Evolutionary conservation across 805 yeast genomes (phyloP), one percentile per base, ranked within the genome.

Genomic region (Ogataea neopini): DNA sequence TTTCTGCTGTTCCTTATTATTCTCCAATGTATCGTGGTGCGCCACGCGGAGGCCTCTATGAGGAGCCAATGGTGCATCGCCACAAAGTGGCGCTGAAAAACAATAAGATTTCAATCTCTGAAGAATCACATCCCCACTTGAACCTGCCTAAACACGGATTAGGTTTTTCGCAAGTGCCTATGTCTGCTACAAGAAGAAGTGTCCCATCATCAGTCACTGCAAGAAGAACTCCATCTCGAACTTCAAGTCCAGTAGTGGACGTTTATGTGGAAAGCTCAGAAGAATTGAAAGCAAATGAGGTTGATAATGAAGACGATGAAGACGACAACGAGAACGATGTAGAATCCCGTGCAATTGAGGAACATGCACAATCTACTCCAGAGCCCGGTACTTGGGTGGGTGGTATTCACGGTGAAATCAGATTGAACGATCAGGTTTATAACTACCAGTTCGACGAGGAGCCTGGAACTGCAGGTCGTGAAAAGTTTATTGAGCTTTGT

Each of bases 321-420:
- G 40, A 35, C 15, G 45, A 50, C 13, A 47, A 42, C 15, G 54
- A 51, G 13, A 54, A 53, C 34, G 54, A 51, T 29, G 57, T 55
- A 25, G 60, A 56, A 43, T 38, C 53, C 8, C 40, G 47, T 7
- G 64, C 63, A 4, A 54, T 59, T 22, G 64, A 58, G 40, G 60
- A 61, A 7, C 60, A 54, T 18, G 61, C 59, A 4, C 47, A 30
- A 29, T 35, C 53, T 26, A 43, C 43, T 14, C 49, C 52, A 14
- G 29, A 19, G n/a, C 35, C 43, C 2, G 29, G n/a, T 5, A 23
- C 4, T 25, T 32, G 14, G 20, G 40, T 39, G 3, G 44, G 44
- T 18, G 43, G 30, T 11, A 33, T 57, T 4, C 43, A 40, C 2
- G 64, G 66, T 4, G 50, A 55, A n/a, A 19, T 62, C 17, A 37